Evolutionary conservation across 805 yeast species (phyloP).

Genomic region (Yamadazyma phyllophila): DNA sequence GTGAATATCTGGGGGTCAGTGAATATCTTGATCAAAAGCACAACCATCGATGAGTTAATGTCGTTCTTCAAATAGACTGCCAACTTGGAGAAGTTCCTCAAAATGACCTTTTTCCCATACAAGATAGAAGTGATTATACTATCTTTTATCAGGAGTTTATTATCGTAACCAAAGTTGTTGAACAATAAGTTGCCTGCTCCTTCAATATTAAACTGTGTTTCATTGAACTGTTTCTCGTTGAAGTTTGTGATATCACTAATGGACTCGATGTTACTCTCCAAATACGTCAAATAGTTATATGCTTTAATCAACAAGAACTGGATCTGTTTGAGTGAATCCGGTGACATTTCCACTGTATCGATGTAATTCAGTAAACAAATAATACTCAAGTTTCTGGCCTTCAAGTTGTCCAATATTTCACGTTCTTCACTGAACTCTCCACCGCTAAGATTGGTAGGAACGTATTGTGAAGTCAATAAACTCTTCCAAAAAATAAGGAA

Average conservation of each 20-base stretch:
- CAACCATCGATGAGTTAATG: constrained; percentile 41
- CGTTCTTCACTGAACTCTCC: constrained; percentile 19
- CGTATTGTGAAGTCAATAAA: constrained; percentile 41
- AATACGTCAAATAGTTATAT: constrained; percentile 37
- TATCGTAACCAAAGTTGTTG: constrained; percentile 21
- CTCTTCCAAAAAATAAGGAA: constrained; percentile 45
- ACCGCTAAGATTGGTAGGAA: constrained; percentile 21
- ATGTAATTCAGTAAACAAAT: constrained; percentile 40
- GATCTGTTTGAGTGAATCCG: constrained; percentile 40
- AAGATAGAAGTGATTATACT: constrained; percentile 32
- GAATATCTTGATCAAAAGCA: constrained; percentile 36
- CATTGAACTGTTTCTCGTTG: constrained; percentile 25
- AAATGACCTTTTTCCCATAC: constrained; percentile 35
- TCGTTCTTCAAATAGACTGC: constrained; percentile 34
- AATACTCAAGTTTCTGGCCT: constrained; percentile 37
- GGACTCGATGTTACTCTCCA: constrained; percentile 35
- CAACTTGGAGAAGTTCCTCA: constrained; percentile 34
- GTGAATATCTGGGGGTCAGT: constrained; percentile 36
- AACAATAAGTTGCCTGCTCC: constrained; percentile 29
- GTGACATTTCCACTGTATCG: constrained; percentile 34
- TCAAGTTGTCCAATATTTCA: constrained; percentile 35
- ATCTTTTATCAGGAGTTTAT: constrained; percentile 22
- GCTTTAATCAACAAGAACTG: constrained; percentile 41
- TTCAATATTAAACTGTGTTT: constrained; percentile 28
- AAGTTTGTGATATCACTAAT: constrained; percentile 36